Conservation (phyloP, 345 rosid species). For the Dovyalis caffra region DNA sequence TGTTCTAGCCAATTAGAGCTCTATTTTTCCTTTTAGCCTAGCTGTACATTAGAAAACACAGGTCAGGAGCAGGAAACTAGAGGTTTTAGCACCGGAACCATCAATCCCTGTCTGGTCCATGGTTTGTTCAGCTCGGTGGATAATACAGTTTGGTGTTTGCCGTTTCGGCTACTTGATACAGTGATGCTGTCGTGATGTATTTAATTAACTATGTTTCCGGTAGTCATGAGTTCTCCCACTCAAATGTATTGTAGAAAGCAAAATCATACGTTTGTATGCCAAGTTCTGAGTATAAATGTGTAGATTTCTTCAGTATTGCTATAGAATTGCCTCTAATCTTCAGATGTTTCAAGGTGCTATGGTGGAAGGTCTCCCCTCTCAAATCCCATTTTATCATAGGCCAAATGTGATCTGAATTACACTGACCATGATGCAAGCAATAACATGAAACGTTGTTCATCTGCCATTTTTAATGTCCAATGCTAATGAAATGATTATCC, state of each 20-base stretch:
- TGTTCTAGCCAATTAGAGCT: constrained; percentile 5
- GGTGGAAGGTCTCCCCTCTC: not conserved
- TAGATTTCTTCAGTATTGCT: constrained; percentile 15
- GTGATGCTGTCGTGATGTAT: constrained; percentile 1
- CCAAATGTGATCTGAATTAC: not conserved
- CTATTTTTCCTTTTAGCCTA: not conserved
- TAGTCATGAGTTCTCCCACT: not conserved
- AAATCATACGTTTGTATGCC: constrained; percentile 14
- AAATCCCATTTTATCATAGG: not conserved
- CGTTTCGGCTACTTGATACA: constrained; percentile 1
- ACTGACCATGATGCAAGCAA: not conserved
- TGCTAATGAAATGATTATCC: not conserved
- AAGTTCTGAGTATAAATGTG: constrained; percentile 23
- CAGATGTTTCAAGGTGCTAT: not conserved
- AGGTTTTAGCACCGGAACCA: not conserved
- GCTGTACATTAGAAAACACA: constrained; percentile 1
- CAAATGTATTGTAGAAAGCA: constrained; percentile 15
- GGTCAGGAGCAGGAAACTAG: constrained; percentile 1
- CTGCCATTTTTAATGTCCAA: not conserved
- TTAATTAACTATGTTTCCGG: not conserved
- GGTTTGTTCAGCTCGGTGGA: not conserved
- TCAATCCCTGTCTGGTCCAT: not conserved
- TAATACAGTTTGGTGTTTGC: constrained; percentile 9
- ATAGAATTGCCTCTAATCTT: not conserved
- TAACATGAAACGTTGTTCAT: not conserved